Percentiles rank a stretch among this genome's conserved stretches.
Conservation (phyloP, 805 yeast species). For the Candida palmyrensis region DNA sequence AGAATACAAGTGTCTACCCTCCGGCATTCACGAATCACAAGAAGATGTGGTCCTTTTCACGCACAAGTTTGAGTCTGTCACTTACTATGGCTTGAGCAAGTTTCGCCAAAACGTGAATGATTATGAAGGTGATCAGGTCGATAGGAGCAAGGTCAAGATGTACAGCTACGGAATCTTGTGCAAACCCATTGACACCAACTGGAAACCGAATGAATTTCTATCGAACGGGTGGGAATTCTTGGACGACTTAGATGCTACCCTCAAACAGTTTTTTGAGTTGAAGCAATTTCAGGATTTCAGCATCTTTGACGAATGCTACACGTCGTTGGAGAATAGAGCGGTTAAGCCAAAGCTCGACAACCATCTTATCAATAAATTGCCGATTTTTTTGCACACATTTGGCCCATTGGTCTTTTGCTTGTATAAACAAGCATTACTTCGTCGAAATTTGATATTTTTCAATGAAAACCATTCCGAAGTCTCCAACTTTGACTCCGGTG, state of each 20-base stretch:
- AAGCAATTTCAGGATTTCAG: slow-evolving; percentile 11
- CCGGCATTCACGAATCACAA: slow-evolving; percentile 34
- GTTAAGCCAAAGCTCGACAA: slow-evolving; percentile 16
- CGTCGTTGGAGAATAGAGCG: slow-evolving; percentile 7
- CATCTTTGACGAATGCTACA: slow-evolving; percentile 13
- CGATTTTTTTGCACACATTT: slow-evolving; percentile 40
- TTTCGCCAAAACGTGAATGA: slow-evolving; percentile 19
- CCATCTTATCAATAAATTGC: slow-evolving; percentile 41
- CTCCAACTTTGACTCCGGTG: slow-evolving; percentile 22
- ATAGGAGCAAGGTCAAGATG: slow-evolving; percentile 31
- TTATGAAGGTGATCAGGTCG: slow-evolving; percentile 2
- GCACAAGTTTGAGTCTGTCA: slow-evolving; percentile 16
- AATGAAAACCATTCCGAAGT: slow-evolving; percentile 18
- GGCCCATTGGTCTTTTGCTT: slow-evolving; percentile 65
- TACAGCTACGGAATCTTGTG: slow-evolving; percentile 34
- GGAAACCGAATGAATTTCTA: slow-evolving; percentile 34
- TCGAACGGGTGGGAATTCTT: slow-evolving; percentile 36
- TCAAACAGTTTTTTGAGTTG: slow-evolving; percentile 15
- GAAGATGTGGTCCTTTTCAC: slow-evolving; percentile 26
- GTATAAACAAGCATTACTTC: slow-evolving; percentile 57
- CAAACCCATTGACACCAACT: slow-evolving; percentile 19
- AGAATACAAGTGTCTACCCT: slow-evolving; percentile 36
- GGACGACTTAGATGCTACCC: slow-evolving; percentile 19
- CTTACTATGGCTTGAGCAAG: slow-evolving; percentile 32
- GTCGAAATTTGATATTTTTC: slow-evolving; percentile 51